Evolutionary conservation across 768 basidiomycete genomes (phyloP).

Genomic region (Russula emetica): DNA sequence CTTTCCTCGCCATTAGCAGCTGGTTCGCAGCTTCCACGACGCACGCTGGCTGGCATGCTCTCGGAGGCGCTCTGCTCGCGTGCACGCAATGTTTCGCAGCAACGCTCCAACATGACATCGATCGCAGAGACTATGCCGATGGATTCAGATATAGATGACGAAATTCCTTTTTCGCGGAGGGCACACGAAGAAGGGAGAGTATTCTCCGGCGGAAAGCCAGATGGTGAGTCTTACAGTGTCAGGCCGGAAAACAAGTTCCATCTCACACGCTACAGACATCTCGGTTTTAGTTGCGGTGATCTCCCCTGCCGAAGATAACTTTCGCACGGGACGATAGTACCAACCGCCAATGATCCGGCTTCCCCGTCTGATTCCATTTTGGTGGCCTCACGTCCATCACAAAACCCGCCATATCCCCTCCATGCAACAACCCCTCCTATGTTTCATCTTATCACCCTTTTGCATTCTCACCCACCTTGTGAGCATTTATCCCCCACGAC

Average conservation of each 20-base stretch:
- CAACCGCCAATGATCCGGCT: too few species aligned
- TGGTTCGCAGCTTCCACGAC: constrained; percentile 39
- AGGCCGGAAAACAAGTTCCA: neutral
- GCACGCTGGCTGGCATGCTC: constrained; percentile 62
- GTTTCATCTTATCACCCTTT: neutral
- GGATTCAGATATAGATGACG: constrained; percentile 34
- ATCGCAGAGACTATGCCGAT: neutral
- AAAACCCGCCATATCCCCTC: neutral
- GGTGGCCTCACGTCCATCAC: neutral
- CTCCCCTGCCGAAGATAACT: constrained; percentile 39
- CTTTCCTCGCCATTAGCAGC: constrained; percentile 10
- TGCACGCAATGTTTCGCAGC: constrained; percentile 63
- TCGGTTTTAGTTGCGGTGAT: constrained; percentile 64
- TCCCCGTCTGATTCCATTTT: neutral
- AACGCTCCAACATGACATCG: constrained; percentile 17
- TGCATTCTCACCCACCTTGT: neutral
- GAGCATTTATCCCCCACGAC: neutral
- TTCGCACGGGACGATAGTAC: neutral
- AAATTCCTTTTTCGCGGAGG: constrained; percentile 81
- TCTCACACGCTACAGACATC: constrained; percentile 44
- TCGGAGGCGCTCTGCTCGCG: constrained; percentile 79
- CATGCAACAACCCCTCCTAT: neutral
- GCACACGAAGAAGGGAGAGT: constrained; percentile 67
- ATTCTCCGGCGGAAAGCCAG: constrained; percentile 80
- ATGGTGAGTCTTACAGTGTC: constrained; percentile 49